A percentile compares a stretch with the other conserved stretches of the same genome.
phyloP scores from a whole-genome alignment of 805 yeast species.

The Kuraishia borneana region DNA sequence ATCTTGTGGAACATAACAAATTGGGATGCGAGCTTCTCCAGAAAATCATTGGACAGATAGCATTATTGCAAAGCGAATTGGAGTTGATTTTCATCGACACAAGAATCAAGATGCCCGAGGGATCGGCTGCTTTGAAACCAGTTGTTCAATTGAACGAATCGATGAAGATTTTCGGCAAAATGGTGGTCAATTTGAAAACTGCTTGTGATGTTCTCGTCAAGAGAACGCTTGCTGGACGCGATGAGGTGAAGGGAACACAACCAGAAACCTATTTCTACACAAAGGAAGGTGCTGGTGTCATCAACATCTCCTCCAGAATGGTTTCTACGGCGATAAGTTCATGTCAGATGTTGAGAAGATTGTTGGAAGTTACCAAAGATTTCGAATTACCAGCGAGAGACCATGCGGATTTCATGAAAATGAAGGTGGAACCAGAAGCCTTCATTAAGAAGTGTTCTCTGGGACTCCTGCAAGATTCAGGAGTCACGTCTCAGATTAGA shows the following conservation, averaged over 20 bases:
- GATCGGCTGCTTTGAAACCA: not conserved
- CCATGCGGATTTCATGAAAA: conserved; percentile 52
- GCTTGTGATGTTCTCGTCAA: conserved; percentile 54
- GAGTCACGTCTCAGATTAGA: conserved; percentile 17
- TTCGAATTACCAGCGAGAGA: conserved; percentile 51
- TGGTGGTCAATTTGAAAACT: conserved; percentile 55
- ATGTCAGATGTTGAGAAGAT: conserved; percentile 45
- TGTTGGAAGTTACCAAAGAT: conserved; percentile 52
- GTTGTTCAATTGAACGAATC: conserved; percentile 25
- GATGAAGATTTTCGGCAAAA: conserved; percentile 44
- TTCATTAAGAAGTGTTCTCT: conserved; percentile 52
- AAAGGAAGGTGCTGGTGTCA: conserved; percentile 45
- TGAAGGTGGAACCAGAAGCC: conserved; percentile 45
- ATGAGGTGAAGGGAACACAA: not conserved
- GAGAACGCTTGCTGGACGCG: conserved; percentile 1
- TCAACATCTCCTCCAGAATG: conserved; percentile 26
- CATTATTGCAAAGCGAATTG: conserved; percentile 51
- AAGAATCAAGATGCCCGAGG: conserved; percentile 11
- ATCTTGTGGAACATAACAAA: conserved; percentile 63
- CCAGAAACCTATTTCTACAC: conserved; percentile 38
- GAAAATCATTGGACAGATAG: conserved; percentile 56
- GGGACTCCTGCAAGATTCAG: conserved; percentile 38
- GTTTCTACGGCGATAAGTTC: conserved; percentile 34
- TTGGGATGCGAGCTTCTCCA: conserved; percentile 61
- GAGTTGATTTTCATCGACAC: conserved; percentile 13